Conservation (phyloP, 805 yeast genomes). For the Wickerhamiella sorbophila region DNA sequence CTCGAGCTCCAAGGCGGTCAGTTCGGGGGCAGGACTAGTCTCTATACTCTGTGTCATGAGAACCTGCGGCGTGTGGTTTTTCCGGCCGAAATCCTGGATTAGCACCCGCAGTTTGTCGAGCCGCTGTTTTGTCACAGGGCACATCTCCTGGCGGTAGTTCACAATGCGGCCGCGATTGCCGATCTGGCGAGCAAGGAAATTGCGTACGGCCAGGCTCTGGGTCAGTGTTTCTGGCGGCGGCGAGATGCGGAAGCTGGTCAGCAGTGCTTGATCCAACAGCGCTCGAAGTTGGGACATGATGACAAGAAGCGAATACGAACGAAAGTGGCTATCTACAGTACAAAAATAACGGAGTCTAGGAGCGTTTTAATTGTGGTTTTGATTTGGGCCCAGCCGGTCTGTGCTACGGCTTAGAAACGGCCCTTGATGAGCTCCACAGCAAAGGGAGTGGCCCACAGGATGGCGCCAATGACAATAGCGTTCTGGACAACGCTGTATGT, state of each 20-base stretch:
- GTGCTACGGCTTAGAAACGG: constrained; percentile 24
- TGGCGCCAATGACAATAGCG: constrained; percentile 24
- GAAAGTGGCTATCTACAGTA: too few species aligned
- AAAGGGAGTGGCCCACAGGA: constrained; percentile 29
- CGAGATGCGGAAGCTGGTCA: constrained; percentile 12
- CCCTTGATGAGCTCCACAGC: constrained; percentile 28
- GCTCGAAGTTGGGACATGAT: not conserved
- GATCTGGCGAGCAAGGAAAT: constrained; percentile 7
- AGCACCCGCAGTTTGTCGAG: constrained; percentile 18
- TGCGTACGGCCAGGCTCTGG: constrained; percentile 12
- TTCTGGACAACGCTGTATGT: constrained; percentile 21
- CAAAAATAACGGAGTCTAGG: too few species aligned
- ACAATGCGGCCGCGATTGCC: constrained; percentile 17
- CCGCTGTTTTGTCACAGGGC: constrained; percentile 24
- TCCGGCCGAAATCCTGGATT: constrained; percentile 17
- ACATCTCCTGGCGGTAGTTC: constrained; percentile 20
- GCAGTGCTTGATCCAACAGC: constrained; percentile 13
- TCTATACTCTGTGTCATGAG: not conserved
- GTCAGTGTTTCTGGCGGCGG: constrained; percentile 16
- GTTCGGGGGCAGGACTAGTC: constrained; percentile 1
- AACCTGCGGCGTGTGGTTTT: not conserved
- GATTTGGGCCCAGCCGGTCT: too few species aligned
- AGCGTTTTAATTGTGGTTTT: too few species aligned
- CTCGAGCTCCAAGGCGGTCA: constrained; percentile 8
- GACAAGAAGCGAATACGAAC: too few species aligned